phyloP scores from a whole-genome alignment of 2,329 filamentous ascomycete species.

The Trichoderma sp. region DNA sequence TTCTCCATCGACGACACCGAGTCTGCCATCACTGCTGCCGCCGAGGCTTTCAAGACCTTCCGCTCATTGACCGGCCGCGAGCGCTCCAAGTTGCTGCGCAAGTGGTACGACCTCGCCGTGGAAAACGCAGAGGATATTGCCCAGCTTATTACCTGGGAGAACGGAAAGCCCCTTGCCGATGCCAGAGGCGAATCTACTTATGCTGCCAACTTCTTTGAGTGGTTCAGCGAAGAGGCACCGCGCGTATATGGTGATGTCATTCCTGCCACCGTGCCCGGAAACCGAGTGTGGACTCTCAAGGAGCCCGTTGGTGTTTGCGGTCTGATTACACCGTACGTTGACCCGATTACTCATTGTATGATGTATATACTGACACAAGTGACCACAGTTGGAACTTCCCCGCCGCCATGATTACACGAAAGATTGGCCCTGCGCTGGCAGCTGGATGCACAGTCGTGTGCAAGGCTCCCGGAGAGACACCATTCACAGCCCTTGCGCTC shows the following conservation, averaged over 20 bases:
- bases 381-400: conserved; percentile 84
- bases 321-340: conserved; percentile 62
- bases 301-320: conserved; percentile 38
- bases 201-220: conserved; percentile 73
- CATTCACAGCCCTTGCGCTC: conserved; percentile 83
- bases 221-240: conserved; percentile 78
- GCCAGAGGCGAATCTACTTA: conserved; percentile 70
- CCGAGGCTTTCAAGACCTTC: conserved; percentile 70
- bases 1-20: conserved; percentile 76
- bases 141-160: conserved; percentile 83
- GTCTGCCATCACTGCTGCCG: conserved; percentile 79
- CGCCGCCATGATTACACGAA: conserved; percentile 70
- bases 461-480: conserved; percentile 90
- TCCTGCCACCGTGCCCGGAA: conserved; percentile 61
- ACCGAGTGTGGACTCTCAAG: conserved; percentile 19
- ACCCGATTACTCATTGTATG: conserved; percentile 40
- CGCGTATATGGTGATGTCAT: conserved; percentile 73
- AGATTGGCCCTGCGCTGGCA: conserved; percentile 72
- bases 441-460: conserved; percentile 94
- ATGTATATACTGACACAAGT: conserved; percentile 31
- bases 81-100: conserved; percentile 69
- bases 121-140: conserved; percentile 79
- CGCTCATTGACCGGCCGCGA: conserved; percentile 70
- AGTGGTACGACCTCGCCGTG: conserved; percentile 78
- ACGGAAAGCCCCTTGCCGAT: conserved; percentile 78